These are phyloP conservation scores for Lactarius tabidus DNA, from an alignment of 768 basidiomycete genomes.

Conservation along the genomic window DNA sequence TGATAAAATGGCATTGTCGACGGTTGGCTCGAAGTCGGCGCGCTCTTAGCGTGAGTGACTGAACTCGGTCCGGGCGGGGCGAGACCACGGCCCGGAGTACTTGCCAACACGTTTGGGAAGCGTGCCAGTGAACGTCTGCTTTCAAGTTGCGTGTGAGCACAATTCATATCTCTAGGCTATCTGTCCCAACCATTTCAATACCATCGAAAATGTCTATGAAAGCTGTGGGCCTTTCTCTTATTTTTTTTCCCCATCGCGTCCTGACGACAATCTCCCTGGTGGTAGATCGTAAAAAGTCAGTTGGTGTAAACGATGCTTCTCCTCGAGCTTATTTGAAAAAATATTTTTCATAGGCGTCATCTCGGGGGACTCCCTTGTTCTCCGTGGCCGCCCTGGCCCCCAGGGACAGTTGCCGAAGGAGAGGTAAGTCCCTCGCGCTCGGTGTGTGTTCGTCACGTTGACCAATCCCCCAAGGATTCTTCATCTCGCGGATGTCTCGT, in stretches of 20 bases:
- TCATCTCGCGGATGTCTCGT: slow-evolving; percentile 82
- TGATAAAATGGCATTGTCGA: slow-evolving; percentile 82
- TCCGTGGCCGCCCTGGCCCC: slow-evolving; percentile 70
- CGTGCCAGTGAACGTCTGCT: background rate
- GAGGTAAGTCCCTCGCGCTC: slow-evolving; percentile 47
- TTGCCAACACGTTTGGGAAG: background rate
- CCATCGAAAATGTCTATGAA: slow-evolving; percentile 58
- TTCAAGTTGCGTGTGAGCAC: background rate
- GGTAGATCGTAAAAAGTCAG: slow-evolving; percentile 60
- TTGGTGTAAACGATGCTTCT: background rate
- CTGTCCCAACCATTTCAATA: background rate
- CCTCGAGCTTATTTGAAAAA: slow-evolving; percentile 5
- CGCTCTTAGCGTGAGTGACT: background rate
- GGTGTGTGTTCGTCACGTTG: background rate
- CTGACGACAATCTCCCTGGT: slow-evolving; percentile 1
- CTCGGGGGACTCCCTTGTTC: slow-evolving; percentile 85
- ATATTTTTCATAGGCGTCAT: slow-evolving; percentile 58
- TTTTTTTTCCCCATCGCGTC: background rate
- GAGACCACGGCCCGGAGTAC: background rate
- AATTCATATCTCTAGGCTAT: background rate
- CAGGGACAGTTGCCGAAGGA: slow-evolving; percentile 91
- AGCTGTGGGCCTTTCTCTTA: slow-evolving; percentile 49
- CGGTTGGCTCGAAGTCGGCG: background rate
- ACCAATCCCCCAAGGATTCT: slow-evolving; percentile 55
- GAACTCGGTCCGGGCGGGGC: background rate